Evolutionary conservation across 1,284 basidiomycete species (phyloP), one percentile per base, ranked within the genome.

Genomic region (Melanopsichium pennsylvanicum): DNA sequence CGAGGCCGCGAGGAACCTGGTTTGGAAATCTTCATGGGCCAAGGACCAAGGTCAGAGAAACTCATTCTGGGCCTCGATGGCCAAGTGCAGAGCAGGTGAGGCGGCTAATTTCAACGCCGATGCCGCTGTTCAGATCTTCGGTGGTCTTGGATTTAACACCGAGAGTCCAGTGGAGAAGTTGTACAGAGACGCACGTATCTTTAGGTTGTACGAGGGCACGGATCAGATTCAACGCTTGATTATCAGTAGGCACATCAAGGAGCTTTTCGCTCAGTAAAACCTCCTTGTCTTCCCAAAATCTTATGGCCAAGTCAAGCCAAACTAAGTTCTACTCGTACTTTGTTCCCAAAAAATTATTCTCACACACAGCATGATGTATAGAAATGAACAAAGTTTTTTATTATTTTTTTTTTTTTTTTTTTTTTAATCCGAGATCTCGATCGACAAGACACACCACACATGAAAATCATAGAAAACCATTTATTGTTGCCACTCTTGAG

Each of bases 151-250:
- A 5, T 85, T 84, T 82, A 85, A 85, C 79, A 83, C 83, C 5
- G 85, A 86, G 67, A 83, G 83, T 67, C 84, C 85, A 1, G 85
- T 85, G 56, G 85, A 85, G 72, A 86, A 86, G 80, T 81, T 86
- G 12, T 85, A 83, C 75, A 73, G 83, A 52, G 83, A 79, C 61
- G 74, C 75, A 10, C 70, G 67, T 44, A 75, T 77, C 60, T 71
- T 74, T 44, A 40, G 71, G 33, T 55, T 78, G 31, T 81, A 79
- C 74, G 77, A 80, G 52, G 78, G 27, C 10, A 78, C 79, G 8
- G 70, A 71, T 33, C 76, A 81, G 55, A 81, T 81, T 44, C 78
- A 80, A 58, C 50, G 61, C 13, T 51, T 79, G 4, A 76, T 79
- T 50, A 78, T 79, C 58, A 69, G 62, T 22, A 56, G 78, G 9